A percentile compares a stretch with the other conserved stretches of the same genome.
Evolutionary conservation across 306 rosid species (phyloP).

Genomic region (Vicia sativa): DNA sequence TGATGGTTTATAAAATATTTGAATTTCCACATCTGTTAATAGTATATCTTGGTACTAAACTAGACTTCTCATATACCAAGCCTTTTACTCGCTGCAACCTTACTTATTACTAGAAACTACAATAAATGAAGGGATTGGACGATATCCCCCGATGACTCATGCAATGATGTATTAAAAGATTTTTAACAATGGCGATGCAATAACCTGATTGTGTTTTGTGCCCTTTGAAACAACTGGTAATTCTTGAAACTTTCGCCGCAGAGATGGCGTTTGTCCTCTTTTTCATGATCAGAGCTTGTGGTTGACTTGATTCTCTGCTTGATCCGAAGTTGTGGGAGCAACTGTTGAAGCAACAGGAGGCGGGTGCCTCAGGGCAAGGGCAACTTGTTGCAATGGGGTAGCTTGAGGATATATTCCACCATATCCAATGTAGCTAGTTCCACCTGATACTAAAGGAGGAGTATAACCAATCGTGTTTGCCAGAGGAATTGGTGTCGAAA

Average conservation of each 20-base stretch:
- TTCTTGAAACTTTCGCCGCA: constrained; percentile 90
- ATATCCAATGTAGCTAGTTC: constrained; percentile 89
- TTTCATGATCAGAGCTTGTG: constrained; percentile 48
- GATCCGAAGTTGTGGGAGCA: constrained; percentile 54
- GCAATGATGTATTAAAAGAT: constrained; percentile 30
- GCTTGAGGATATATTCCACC: constrained; percentile 97
- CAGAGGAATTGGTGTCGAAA: constrained; percentile 42
- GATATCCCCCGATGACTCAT: constrained; percentile 24
- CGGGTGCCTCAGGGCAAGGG: constrained; percentile 80
- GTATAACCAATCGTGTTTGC: constrained; percentile 54
- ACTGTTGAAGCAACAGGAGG: constrained; percentile 63
- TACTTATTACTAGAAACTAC: constrained; percentile 34
- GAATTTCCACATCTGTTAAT: constrained; percentile 28
- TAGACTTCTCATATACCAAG: constrained; percentile 7
- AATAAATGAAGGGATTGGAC: constrained; percentile 21
- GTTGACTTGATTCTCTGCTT: constrained; percentile 46
- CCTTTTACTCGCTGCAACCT: constrained; percentile 23
- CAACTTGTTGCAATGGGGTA: constrained; percentile 95
- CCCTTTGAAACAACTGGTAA: constrained; percentile 60
- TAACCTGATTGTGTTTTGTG: constrained; percentile 68
- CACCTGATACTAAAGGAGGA: constrained; percentile 56
- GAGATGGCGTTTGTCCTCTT: constrained; percentile 62
- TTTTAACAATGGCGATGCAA: constrained; percentile 42
- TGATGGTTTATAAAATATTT: constrained; percentile 19
- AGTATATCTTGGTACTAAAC: constrained; percentile 6